These are phyloP conservation scores for Aspergillus sergii DNA, from an alignment of 2,329 filamentous ascomycete genomes.

Conservation along the genomic window DNA sequence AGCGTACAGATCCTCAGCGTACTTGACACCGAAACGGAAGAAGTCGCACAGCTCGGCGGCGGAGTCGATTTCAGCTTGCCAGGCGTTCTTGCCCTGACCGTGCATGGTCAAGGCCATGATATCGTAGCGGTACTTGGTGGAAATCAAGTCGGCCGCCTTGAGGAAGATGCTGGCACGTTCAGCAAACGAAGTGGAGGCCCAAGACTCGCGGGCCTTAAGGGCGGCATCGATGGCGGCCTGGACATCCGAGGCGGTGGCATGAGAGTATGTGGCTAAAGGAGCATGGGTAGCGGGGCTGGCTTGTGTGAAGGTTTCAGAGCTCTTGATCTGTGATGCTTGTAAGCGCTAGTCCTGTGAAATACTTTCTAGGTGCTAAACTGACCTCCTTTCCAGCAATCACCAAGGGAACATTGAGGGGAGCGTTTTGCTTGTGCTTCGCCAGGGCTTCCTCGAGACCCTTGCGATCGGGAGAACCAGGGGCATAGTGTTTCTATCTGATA, in stretches of 20 bases:
- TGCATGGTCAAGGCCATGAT: slow-evolving; percentile 96
- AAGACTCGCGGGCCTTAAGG: slow-evolving; percentile 79
- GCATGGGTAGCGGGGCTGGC: slow-evolving; percentile 81
- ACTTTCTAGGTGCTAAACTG: slow-evolving; percentile 27
- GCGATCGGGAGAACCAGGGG: slow-evolving; percentile 78
- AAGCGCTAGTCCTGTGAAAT: not conserved
- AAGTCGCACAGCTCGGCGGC: slow-evolving; percentile 93
- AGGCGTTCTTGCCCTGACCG: slow-evolving; percentile 96
- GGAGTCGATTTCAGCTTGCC: slow-evolving; percentile 98
- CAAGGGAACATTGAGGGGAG: slow-evolving; percentile 77
- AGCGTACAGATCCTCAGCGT: slow-evolving; percentile 86
- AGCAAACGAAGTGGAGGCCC: slow-evolving; percentile 84
- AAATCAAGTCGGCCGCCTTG: slow-evolving; percentile 89
- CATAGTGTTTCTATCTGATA: slow-evolving; percentile 74
- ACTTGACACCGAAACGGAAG: slow-evolving; percentile 87
- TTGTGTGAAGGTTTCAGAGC: slow-evolving; percentile 57
- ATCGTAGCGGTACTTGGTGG: slow-evolving; percentile 92
- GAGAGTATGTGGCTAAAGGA: slow-evolving; percentile 80
- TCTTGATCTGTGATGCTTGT: slow-evolving; percentile 30
- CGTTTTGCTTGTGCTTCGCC: slow-evolving; percentile 66
- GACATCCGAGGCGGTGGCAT: slow-evolving; percentile 76
- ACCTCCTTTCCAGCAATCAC: slow-evolving; percentile 83
- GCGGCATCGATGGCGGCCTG: slow-evolving; percentile 79
- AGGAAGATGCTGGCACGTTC: slow-evolving; percentile 93
- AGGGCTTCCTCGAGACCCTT: slow-evolving; percentile 75